Conservation (phyloP, 768 basidiomycete genomes). For the Amanita rubescens region DNA sequence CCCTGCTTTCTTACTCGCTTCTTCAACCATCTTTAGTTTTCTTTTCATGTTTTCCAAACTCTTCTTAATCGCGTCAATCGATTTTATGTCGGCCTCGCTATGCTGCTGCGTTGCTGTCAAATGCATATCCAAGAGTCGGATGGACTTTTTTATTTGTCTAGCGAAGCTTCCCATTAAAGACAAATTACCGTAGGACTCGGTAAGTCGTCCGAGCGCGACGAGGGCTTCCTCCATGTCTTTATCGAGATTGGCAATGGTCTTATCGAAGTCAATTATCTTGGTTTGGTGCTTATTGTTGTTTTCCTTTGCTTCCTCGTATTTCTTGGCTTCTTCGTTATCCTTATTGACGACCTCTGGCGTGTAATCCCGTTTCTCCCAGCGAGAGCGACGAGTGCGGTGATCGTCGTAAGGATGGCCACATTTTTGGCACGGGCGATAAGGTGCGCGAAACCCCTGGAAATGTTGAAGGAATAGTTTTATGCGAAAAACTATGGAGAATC, state of each 20-base stretch:
- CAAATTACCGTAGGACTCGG: not conserved
- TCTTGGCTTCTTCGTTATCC: conserved; percentile 11
- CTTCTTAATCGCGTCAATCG: not conserved
- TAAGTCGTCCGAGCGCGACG: not conserved
- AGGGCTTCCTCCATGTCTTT: not conserved
- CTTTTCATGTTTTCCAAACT: conserved; percentile 1
- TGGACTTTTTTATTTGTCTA: not conserved
- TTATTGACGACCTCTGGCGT: conserved; percentile 8
- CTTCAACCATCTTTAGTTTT: not conserved
- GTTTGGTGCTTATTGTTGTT: not conserved
- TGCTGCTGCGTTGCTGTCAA: not conserved
- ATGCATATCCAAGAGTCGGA: not conserved
- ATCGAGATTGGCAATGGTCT: not conserved
- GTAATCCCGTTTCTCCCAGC: not conserved
- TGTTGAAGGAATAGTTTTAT: not conserved
- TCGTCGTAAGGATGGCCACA: not conserved
- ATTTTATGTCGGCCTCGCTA: not conserved
- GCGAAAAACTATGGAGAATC: not conserved
- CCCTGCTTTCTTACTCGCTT: not conserved
- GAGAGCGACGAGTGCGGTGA: not conserved
- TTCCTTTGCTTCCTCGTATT: conserved; percentile 6
- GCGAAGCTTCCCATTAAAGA: not conserved
- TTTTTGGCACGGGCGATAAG: not conserved
- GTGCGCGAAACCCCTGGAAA: not conserved
- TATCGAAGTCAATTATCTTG: not conserved